Conservation (phyloP, 2,329 filamentous ascomycete species). For the Scedosporium boydii region DNA sequence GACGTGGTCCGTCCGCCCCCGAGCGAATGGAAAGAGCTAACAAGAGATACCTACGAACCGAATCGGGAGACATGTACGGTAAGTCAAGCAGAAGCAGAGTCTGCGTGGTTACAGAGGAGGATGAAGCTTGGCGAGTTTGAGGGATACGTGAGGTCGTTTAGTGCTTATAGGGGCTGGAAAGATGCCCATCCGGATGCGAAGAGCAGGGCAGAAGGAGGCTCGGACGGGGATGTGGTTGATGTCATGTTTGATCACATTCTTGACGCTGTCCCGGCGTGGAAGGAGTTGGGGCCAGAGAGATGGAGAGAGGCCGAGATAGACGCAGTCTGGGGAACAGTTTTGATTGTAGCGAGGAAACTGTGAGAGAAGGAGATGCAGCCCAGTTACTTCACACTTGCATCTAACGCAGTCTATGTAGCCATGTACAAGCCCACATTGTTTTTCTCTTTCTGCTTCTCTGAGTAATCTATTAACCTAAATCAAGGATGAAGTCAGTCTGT, state of each 20-base stretch:
- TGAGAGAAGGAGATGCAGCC: background rate
- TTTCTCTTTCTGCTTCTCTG: too few species aligned
- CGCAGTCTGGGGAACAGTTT: constrained; percentile 51
- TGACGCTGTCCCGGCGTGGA: constrained; percentile 42
- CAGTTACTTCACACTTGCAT: background rate
- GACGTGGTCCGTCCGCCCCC: constrained; percentile 41
- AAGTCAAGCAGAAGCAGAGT: constrained; percentile 15
- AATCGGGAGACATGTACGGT: constrained; percentile 24
- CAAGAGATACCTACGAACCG: constrained; percentile 48
- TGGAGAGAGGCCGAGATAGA: constrained; percentile 47
- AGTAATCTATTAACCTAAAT: too few species aligned
- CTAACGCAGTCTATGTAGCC: too few species aligned
- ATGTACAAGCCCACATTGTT: too few species aligned
- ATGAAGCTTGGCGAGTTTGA: constrained; percentile 49
- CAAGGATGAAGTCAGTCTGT: too few species aligned
- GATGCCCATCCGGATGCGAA: constrained; percentile 41
- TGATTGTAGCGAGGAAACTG: constrained; percentile 44
- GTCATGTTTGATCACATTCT: constrained; percentile 50
- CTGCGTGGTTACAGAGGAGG: constrained; percentile 40
- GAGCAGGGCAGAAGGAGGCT: constrained; percentile 41
- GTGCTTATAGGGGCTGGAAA: constrained; percentile 48
- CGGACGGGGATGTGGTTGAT: constrained; percentile 50
- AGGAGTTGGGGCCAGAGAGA: constrained; percentile 26
- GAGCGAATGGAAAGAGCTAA: constrained; percentile 40
- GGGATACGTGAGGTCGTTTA: constrained; percentile 53